Percentiles rank a stretch among this genome's conserved stretches.
Conservation (phyloP, 305 asterid species). For the Withania somnifera region DNA sequence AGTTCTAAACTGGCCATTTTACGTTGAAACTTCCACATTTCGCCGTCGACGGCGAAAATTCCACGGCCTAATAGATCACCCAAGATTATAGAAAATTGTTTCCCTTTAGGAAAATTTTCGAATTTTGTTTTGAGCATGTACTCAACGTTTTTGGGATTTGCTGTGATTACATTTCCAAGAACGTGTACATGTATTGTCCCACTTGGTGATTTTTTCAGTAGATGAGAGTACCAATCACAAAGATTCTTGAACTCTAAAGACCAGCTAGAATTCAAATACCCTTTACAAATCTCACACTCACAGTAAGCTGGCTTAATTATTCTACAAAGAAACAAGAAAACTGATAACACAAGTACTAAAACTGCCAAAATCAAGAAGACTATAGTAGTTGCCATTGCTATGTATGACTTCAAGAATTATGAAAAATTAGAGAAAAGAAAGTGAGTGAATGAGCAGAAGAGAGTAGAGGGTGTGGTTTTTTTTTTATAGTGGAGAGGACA, state of each 20-base stretch:
- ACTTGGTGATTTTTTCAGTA: conserved; percentile 33
- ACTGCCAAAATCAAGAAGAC: neutral
- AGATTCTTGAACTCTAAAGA: conserved; percentile 32
- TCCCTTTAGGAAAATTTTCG: conserved; percentile 52
- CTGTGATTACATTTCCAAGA: conserved; percentile 40
- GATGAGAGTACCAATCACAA: conserved; percentile 64
- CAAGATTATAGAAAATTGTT: conserved; percentile 33
- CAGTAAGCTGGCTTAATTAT: conserved; percentile 29
- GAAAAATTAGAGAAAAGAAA: too few species aligned
- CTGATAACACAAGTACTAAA: neutral
- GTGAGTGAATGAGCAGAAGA: neutral
- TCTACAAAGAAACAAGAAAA: neutral
- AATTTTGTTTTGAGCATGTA: conserved; percentile 55
- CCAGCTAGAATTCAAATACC: conserved; percentile 39
- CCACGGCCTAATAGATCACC: conserved; percentile 65
- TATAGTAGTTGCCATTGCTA: neutral
- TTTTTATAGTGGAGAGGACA: neutral
- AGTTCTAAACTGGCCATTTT: conserved; percentile 54
- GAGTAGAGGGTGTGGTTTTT: neutral
- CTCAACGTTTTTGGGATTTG: conserved; percentile 49
- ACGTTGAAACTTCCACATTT: conserved; percentile 49
- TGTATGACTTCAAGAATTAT: neutral
- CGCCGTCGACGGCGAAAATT: conserved; percentile 63
- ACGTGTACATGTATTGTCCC: conserved; percentile 56
- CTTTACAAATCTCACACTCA: conserved; percentile 36